Evolutionary conservation across 2,329 filamentous ascomycete genomes (phyloP), one percentile per base, ranked within the genome.

Genomic region (Fonsecaea monophora): DNA sequence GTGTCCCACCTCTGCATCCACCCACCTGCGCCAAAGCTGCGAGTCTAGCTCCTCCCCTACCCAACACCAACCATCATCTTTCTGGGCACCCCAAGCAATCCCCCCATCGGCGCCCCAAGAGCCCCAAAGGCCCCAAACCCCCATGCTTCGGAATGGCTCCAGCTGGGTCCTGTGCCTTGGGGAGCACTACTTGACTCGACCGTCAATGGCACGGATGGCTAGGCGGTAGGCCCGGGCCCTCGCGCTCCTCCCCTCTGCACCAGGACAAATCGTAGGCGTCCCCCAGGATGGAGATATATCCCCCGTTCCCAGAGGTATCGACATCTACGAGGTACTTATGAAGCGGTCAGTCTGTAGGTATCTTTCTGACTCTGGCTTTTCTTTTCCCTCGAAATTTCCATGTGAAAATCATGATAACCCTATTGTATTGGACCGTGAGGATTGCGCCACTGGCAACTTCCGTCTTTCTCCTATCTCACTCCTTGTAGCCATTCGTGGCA

Each of bases 161-260:
- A 50, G 45, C 18, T 10, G 21, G 18, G 25, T 25, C 21, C 21
- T 45, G 42, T 21, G 6, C 8, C 45, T 50, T 50, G 18, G 42
- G 42, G 42, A 6, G 5, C n/a, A 4, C 7, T 10, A 3, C 37
- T 13, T 38, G 37, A 38, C 13, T 9, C 9, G 37, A 38, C 25
- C 25, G 25, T n/a, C 40, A n/a, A 5, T n/a, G 6, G 18, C 21
- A 25, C 12, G 18, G 45, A 34, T 55, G 53, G 53, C 7, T 10
- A 8, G 25, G 37, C 60, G 60, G 60, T 48, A 62, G 60, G 60
- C 37, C 38, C 60, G 60, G 60, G 60, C 60, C 60, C 60, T 62
- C 60, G 60, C 60, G 60, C 37, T 48, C 21, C 60, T 37, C 30
- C 30, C 30, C 7, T 34, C 53, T 7, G n/a, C n/a, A 3, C 21